A percentile compares a stretch with the other conserved stretches of the same genome.
Conservation (phyloP, 305 asterid species). For the Fraxinus baroniana region DNA sequence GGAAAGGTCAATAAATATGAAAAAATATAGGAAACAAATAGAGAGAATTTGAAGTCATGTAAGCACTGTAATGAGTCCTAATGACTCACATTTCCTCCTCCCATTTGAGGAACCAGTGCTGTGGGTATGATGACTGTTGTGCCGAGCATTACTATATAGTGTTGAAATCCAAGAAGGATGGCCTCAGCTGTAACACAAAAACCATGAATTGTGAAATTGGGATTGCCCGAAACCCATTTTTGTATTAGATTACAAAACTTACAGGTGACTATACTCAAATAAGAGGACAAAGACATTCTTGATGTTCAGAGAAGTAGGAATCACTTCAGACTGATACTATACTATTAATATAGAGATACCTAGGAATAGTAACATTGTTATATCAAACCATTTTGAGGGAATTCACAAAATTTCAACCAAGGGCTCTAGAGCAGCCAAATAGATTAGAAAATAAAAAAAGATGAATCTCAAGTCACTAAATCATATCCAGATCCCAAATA, state of each 20-base stretch:
- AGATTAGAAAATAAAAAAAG: background rate
- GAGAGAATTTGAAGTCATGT: background rate
- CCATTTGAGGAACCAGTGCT: conserved; percentile 91
- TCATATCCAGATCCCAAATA: background rate
- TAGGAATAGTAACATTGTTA: background rate
- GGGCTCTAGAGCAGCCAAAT: background rate
- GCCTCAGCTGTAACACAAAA: conserved; percentile 75
- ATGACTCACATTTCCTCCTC: conserved; percentile 81
- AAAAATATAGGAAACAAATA: background rate
- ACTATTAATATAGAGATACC: background rate
- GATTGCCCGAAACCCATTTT: background rate
- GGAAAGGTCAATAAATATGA: background rate
- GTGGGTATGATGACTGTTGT: conserved; percentile 77
- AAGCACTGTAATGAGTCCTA: conserved; percentile 27
- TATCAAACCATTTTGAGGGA: background rate
- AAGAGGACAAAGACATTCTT: background rate
- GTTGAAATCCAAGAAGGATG: conserved; percentile 86
- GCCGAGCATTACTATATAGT: conserved; percentile 79
- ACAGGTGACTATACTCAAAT: background rate
- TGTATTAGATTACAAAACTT: conserved; percentile 4
- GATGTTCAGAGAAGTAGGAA: background rate
- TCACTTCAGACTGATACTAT: background rate
- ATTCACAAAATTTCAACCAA: background rate
- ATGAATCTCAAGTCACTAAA: background rate
- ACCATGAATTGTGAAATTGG: background rate